Percentiles rank a stretch among this genome's conserved stretches.
Evolutionary conservation across 192 early-diverging fungal species (phyloP).

Genomic region (Entomortierella chlamydospora): DNA sequence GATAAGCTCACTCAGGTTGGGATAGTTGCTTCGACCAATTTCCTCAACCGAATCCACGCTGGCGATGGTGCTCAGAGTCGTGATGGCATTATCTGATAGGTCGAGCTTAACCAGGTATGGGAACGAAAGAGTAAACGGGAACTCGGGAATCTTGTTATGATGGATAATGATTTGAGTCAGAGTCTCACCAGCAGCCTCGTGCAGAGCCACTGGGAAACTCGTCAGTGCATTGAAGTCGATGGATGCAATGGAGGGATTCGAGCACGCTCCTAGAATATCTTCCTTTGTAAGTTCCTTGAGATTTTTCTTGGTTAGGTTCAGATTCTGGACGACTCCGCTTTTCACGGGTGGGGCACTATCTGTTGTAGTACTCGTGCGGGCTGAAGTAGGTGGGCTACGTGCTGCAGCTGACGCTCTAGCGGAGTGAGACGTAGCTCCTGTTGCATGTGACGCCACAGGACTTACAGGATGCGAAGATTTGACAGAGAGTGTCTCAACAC

Average conservation of each 20-base stretch:
- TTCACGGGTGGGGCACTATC: background rate
- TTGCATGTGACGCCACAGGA: background rate
- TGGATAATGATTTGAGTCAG: constrained; percentile 61
- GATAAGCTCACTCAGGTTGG: constrained; percentile 58
- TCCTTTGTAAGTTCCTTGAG: constrained; percentile 41
- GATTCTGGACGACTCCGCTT: constrained; percentile 25
- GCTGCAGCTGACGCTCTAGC: constrained; percentile 1
- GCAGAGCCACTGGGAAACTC: constrained; percentile 25
- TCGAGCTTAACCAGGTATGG: constrained; percentile 54
- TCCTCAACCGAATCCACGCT: background rate
- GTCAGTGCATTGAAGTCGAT: constrained; percentile 53
- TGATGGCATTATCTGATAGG: constrained; percentile 61
- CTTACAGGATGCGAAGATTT: background rate
- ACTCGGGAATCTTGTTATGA: constrained; percentile 61
- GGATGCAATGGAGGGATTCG: constrained; percentile 28
- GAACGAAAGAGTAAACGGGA: constrained; percentile 56
- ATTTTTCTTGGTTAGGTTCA: constrained; percentile 57
- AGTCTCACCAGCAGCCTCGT: constrained; percentile 32
- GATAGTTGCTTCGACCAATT: constrained; percentile 49
- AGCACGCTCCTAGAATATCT: constrained; percentile 43
- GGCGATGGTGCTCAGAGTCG: constrained; percentile 1
- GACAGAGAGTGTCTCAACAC: constrained; percentile 38
- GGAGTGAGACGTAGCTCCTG: background rate
- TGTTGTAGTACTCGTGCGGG: background rate
- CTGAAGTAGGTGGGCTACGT: background rate